A percentile compares a stretch with the other conserved stretches of the same genome.
Conservation (phyloP, 371 early-diverging fungal genomes). For the Mucor mucedo region DNA sequence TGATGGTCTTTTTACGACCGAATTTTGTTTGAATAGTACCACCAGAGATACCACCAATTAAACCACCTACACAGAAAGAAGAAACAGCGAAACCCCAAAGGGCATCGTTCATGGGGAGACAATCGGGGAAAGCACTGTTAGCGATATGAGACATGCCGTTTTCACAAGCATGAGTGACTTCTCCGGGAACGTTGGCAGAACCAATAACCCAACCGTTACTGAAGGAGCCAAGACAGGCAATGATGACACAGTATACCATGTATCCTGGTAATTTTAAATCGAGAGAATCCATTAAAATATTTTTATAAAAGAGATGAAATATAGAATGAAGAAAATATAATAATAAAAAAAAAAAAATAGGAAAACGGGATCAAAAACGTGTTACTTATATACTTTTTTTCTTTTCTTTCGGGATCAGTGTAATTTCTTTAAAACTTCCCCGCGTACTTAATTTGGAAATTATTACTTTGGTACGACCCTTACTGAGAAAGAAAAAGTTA, state of each 20-base stretch:
- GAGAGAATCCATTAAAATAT: constrained; percentile 24
- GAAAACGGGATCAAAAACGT: not conserved
- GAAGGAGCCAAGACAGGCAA: constrained; percentile 43
- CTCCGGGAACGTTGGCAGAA: constrained; percentile 51
- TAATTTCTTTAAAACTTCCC: not conserved
- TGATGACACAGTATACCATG: constrained; percentile 49
- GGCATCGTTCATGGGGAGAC: constrained; percentile 34
- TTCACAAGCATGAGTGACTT: constrained; percentile 31
- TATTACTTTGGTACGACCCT: not conserved
- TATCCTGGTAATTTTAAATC: constrained; percentile 37
- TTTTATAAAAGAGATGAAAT: not conserved
- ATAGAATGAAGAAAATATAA: not conserved
- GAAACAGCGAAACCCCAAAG: constrained; percentile 65
- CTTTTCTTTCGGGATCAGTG: not conserved
- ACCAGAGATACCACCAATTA: constrained; percentile 69
- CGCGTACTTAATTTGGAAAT: constrained; percentile 1
- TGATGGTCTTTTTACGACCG: constrained; percentile 70
- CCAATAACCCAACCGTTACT: constrained; percentile 54
- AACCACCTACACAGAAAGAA: constrained; percentile 72
- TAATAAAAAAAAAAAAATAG: constrained; percentile 1
- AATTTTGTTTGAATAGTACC: constrained; percentile 57
- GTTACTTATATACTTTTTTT: not conserved
- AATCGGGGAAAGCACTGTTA: constrained; percentile 29
- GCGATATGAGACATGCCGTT: constrained; percentile 24
- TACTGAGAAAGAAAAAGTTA: not conserved